These are phyloP conservation scores for Setaria viridis DNA, from an alignment of 202 grass and related monocot species.

Conservation along the genomic window DNA sequence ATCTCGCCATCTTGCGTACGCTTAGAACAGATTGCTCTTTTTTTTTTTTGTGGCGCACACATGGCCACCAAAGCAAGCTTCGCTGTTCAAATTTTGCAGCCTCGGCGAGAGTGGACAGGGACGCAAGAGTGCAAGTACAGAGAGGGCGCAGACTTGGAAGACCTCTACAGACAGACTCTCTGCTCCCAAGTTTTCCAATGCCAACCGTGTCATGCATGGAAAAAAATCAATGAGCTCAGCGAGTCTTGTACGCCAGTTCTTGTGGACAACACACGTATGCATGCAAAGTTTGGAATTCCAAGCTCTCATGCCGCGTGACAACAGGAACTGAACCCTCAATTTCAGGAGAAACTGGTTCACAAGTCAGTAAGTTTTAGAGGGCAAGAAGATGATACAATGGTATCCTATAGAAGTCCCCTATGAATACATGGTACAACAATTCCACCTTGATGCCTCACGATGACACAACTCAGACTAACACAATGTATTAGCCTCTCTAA, in stretches of 20 bases:
- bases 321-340: not conserved
- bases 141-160: constrained; percentile 3
- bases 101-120: not conserved
- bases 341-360: not conserved
- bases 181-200: constrained; percentile 17
- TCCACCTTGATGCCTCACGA: not conserved
- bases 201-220: not conserved
- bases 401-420: constrained; percentile 15
- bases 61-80: constrained; percentile 1
- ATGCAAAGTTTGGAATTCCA: constrained; percentile 4
- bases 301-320: not conserved
- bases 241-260: constrained; percentile 12
- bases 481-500: constrained; percentile 15
- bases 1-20: not conserved
- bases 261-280: not conserved
- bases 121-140: not conserved
- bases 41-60: not conserved
- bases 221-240: not conserved
- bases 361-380: constrained; percentile 12
- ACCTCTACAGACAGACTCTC: not conserved
- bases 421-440: constrained; percentile 21
- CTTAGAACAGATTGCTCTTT: not conserved
- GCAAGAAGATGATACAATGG: not conserved
- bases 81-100: not conserved
- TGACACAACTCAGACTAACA: not conserved